Conservation (phyloP, 2,329 filamentous ascomycete species). For the Cryphonectria japonica region DNA sequence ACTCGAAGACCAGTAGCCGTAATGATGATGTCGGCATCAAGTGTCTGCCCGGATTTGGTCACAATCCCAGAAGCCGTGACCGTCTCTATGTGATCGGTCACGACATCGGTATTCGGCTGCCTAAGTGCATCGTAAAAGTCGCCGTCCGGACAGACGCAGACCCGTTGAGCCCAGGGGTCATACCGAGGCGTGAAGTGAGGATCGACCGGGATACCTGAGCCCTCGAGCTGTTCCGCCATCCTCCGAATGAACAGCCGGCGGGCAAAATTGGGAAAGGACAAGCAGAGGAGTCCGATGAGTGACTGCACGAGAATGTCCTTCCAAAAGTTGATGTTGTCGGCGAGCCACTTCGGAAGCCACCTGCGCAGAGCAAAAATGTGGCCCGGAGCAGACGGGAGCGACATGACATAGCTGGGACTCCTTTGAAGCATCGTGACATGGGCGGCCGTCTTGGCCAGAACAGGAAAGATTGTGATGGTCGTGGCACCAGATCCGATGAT, state of each 20-base stretch:
- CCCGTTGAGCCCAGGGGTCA: slow-evolving; percentile 72
- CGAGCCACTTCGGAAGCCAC: slow-evolving; percentile 52
- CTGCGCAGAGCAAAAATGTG: slow-evolving; percentile 43
- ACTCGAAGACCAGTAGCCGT: slow-evolving; percentile 71
- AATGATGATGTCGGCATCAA: slow-evolving; percentile 69
- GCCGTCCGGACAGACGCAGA: slow-evolving; percentile 67
- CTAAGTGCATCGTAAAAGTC: slow-evolving; percentile 60
- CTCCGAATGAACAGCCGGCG: slow-evolving; percentile 49
- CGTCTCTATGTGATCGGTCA: slow-evolving; percentile 56
- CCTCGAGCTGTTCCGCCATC: slow-evolving; percentile 57
- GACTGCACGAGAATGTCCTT: slow-evolving; percentile 52
- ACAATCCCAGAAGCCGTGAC: slow-evolving; percentile 53
- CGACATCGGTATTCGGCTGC: slow-evolving; percentile 48
- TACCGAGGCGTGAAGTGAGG: slow-evolving; percentile 69
- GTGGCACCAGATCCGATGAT: slow-evolving; percentile 81
- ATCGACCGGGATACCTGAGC: slow-evolving; percentile 52
- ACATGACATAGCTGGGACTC: slow-evolving; percentile 71
- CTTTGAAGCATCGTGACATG: slow-evolving; percentile 81
- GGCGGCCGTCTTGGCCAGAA: slow-evolving; percentile 64
- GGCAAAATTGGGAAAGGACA: slow-evolving; percentile 54
- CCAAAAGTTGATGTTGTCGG: slow-evolving; percentile 52
- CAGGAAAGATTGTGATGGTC: slow-evolving; percentile 75
- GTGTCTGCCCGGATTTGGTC: slow-evolving; percentile 50
- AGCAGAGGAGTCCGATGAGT: slow-evolving; percentile 54
- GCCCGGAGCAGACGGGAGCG: slow-evolving; percentile 45